These are phyloP conservation scores for Elsinoe fawcettii DNA, from an alignment of 2,329 filamentous ascomycete species.

Conservation along the genomic window DNA sequence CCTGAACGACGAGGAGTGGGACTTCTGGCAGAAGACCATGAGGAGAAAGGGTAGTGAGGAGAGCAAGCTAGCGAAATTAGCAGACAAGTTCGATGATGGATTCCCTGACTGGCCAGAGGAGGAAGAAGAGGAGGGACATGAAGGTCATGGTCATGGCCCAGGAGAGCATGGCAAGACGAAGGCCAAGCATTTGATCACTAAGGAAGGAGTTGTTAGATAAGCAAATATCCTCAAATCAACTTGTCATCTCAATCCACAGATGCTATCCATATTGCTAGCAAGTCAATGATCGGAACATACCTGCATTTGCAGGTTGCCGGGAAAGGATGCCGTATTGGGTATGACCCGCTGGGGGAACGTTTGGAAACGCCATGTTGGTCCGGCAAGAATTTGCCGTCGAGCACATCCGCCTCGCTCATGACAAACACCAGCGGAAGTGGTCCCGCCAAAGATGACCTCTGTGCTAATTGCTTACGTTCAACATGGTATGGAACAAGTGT, in stretches of 20 bases:
- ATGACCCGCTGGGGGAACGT: neutral
- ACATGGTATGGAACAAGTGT: too few relatives aligned
- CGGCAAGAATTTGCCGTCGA: neutral
- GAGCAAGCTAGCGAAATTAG: conserved; percentile 33
- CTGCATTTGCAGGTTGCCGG: neutral
- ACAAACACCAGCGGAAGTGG: neutral
- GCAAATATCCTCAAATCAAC: neutral
- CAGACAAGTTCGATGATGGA: conserved; percentile 34
- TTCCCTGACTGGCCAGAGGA: conserved; percentile 25
- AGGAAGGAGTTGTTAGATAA: conserved; percentile 12
- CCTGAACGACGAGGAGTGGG: conserved; percentile 51
- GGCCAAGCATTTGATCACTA: conserved; percentile 15
- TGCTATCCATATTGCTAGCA: neutral
- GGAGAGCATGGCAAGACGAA: conserved; percentile 8
- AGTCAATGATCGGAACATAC: neutral
- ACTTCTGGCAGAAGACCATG: conserved; percentile 35
- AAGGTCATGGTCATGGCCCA: conserved; percentile 20
- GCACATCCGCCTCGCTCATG: neutral
- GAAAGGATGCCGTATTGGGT: neutral
- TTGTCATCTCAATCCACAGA: neutral
- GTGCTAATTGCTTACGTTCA: neutral
- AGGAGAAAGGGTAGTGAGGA: conserved; percentile 20
- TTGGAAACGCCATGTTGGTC: neutral
- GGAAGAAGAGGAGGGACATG: conserved; percentile 19
- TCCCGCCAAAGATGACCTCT: neutral